Evolutionary conservation across 176 grass and related monocot species (phyloP).

Genomic region (Neostapfia colusana): DNA sequence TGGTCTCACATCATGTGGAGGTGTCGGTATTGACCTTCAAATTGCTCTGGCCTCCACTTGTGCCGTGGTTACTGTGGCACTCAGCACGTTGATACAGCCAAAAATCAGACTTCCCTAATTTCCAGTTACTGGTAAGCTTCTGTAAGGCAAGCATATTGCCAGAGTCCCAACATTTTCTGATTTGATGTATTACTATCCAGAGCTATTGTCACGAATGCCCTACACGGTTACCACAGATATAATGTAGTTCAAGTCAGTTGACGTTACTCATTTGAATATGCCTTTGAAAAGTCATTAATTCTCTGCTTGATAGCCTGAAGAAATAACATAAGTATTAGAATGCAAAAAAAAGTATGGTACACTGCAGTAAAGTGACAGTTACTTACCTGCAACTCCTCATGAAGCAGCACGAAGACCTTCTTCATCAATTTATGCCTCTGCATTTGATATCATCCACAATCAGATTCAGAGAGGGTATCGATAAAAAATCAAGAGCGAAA

Average conservation of each 20-base stretch:
- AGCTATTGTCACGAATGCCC: conserved; percentile 15
- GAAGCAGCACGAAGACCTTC: conserved; percentile 82
- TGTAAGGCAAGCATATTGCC: conserved; percentile 30
- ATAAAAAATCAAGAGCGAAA: conserved; percentile 31
- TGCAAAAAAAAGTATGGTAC: conserved; percentile 12
- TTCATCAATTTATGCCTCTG: conserved; percentile 91
- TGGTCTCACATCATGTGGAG: not conserved
- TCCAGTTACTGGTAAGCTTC: conserved; percentile 13
- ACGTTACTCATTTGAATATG: conserved; percentile 50
- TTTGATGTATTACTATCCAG: conserved; percentile 5
- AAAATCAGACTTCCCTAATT: not conserved
- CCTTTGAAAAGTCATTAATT: conserved; percentile 57
- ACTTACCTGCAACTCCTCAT: conserved; percentile 77
- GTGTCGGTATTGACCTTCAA: conserved; percentile 10
- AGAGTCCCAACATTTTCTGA: conserved; percentile 18
- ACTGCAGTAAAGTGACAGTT: not conserved
- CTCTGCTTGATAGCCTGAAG: conserved; percentile 70
- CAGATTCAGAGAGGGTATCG: conserved; percentile 24
- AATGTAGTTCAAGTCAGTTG: conserved; percentile 16
- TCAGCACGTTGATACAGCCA: not conserved
- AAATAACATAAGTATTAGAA: conserved; percentile 38
- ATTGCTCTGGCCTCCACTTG: not conserved
- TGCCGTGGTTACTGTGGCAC: not conserved
- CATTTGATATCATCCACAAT: conserved; percentile 35
- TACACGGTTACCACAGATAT: conserved; percentile 26